Evolutionary conservation across 2,329 filamentous ascomycete genomes (phyloP).

Genomic region (Aspergillus fischeri): DNA sequence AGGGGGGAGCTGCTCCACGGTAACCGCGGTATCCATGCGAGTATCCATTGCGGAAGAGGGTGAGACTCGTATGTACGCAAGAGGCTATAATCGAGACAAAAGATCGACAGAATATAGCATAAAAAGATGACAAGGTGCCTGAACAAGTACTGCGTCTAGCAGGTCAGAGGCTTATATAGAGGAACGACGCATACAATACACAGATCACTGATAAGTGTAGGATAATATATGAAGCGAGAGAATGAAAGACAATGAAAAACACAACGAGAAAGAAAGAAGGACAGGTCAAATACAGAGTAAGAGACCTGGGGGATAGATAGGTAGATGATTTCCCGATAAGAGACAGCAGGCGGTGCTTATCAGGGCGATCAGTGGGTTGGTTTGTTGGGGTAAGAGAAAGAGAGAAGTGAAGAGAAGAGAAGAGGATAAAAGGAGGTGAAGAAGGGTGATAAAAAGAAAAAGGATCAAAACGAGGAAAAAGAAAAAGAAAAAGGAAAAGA

Average conservation of each 20-base stretch:
- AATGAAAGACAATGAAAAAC: constrained; percentile 2
- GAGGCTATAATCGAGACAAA: not conserved
- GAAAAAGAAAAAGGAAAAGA: constrained; percentile 4
- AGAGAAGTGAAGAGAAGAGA: constrained; percentile 6
- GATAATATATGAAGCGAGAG: constrained; percentile 8
- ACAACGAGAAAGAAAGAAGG: constrained; percentile 1
- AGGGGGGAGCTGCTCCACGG: constrained; percentile 13
- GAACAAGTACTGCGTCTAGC: not conserved
- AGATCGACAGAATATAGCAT: not conserved
- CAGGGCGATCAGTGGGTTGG: not conserved
- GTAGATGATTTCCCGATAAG: not conserved
- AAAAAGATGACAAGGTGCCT: not conserved
- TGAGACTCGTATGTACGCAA: not conserved
- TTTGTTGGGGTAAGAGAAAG: not conserved
- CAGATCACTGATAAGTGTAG: constrained; percentile 5
- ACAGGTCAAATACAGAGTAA: not conserved
- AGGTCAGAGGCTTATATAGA: not conserved
- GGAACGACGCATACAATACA: not conserved
- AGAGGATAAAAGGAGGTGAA: not conserved
- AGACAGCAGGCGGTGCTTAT: not conserved
- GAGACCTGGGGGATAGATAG: not conserved
- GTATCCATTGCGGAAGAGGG: constrained; percentile 15
- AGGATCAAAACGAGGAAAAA: constrained; percentile 7
- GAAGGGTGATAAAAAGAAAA: constrained; percentile 2
- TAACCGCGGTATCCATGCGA: constrained; percentile 6